Conservation (phyloP, 352 stramenopile genomes). For the Globisporangium alternatum region DNA sequence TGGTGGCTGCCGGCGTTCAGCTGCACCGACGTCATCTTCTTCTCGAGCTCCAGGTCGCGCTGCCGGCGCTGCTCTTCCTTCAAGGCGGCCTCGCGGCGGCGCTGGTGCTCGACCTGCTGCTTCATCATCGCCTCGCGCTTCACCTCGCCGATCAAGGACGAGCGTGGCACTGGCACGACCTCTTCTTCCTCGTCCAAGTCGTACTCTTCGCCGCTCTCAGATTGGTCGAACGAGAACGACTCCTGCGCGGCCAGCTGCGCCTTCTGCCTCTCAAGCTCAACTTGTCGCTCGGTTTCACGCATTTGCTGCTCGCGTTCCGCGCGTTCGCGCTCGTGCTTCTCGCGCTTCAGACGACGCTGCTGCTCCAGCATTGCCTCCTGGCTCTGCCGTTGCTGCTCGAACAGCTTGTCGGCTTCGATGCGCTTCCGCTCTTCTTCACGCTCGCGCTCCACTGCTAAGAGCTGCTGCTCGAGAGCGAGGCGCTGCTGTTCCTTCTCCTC, state of each 20-base stretch:
- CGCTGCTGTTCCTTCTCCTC: constrained; percentile 12
- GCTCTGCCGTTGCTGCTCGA: constrained; percentile 25
- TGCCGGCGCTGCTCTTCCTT: constrained; percentile 50
- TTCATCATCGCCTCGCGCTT: constrained; percentile 71
- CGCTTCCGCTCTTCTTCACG: constrained; percentile 26
- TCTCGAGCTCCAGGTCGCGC: constrained; percentile 33
- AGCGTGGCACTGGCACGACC: constrained; percentile 30
- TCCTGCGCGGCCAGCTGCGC: constrained; percentile 20
- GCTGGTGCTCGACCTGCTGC: constrained; percentile 58
- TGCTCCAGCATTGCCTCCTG: constrained; percentile 52
- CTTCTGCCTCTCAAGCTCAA: constrained; percentile 18
- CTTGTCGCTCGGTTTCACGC: constrained; percentile 23
- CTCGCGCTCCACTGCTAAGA: constrained; percentile 27
- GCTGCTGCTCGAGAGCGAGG: constrained; percentile 23
- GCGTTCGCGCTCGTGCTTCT: constrained; percentile 62
- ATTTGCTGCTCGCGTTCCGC: constrained; percentile 42
- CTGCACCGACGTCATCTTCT: constrained; percentile 13
- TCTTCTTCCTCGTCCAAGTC: constrained; percentile 41
- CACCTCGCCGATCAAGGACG: constrained; percentile 58
- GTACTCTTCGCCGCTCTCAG: constrained; percentile 32
- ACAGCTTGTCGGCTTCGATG: constrained; percentile 33
- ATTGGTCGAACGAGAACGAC: neutral
- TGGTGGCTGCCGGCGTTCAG: neutral
- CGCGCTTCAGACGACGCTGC: constrained; percentile 69
- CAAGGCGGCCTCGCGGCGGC: constrained; percentile 54